phyloP scores from a whole-genome alignment of 371 early-diverging fungal species.

The Mortierella sp. region DNA sequence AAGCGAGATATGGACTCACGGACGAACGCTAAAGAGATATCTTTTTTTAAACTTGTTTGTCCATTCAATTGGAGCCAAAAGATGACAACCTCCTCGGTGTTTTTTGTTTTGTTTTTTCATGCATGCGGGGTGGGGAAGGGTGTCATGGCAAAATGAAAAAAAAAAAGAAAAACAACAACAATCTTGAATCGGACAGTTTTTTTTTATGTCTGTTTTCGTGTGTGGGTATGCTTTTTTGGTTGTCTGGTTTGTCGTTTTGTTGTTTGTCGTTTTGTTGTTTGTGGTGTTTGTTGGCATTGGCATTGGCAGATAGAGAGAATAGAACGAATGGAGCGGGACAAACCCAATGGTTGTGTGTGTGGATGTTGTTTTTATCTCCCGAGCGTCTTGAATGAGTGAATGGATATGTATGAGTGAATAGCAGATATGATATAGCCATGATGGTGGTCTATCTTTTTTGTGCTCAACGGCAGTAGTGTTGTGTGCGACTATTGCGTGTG shows the following conservation, averaged over 20 bases:
- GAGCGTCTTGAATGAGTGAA: neutral
- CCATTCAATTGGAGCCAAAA: neutral
- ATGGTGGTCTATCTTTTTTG: too few relatives aligned
- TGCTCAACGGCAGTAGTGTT: too few relatives aligned
- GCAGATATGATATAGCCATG: too few relatives aligned
- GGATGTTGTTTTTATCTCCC: neutral
- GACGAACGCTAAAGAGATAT: neutral
- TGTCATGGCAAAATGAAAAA: neutral
- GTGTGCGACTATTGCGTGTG: too few relatives aligned
- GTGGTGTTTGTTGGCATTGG: too few relatives aligned
- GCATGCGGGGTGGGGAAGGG: neutral
- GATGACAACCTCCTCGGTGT: slow-evolving; percentile 1
- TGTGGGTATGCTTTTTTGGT: neutral
- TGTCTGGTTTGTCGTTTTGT: neutral
- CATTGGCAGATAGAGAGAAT: neutral
- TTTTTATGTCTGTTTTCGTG: neutral
- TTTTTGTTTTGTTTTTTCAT: neutral
- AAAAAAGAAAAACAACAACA: neutral
- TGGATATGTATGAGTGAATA: neutral
- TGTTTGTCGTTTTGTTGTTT: neutral
- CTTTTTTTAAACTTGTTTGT: neutral
- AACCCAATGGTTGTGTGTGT: too few relatives aligned
- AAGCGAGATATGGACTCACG: neutral
- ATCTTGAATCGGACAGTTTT: neutral
- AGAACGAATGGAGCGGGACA: neutral